These are phyloP conservation scores for Mucuna pruriens DNA, from an alignment of 306 rosid species.

Conservation along the genomic window DNA sequence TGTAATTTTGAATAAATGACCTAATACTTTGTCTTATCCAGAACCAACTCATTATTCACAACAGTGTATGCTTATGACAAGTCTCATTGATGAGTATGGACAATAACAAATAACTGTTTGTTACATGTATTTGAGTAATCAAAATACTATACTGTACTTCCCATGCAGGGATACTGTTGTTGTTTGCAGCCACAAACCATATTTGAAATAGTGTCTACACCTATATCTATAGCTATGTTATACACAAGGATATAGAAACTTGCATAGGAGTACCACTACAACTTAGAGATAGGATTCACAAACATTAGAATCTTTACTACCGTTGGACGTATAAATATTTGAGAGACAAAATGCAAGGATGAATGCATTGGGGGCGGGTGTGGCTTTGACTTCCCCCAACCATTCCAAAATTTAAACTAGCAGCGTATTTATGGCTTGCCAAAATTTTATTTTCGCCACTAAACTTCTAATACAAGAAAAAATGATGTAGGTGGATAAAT, in stretches of 20 bases:
- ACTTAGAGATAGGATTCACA: not conserved
- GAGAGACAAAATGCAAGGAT: not conserved
- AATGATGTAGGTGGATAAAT: not conserved
- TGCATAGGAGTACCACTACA: not conserved
- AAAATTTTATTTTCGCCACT: not conserved
- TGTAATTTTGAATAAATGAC: not conserved
- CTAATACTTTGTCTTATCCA: not conserved
- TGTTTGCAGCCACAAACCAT: not conserved
- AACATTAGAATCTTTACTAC: not conserved
- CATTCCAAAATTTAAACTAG: slow-evolving; percentile 17
- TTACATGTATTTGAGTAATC: not conserved
- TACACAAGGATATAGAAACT: not conserved
- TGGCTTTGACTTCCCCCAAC: not conserved
- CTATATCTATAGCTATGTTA: not conserved
- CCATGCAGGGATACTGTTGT: not conserved
- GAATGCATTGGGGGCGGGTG: not conserved
- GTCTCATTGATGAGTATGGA: not conserved
- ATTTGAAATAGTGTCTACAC: not conserved
- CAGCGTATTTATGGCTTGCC: not conserved
- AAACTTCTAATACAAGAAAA: not conserved
- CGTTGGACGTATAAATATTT: not conserved
- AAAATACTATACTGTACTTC: not conserved
- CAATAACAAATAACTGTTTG: not conserved
- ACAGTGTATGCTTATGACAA: not conserved
- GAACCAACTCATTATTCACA: not conserved